Conservation (phyloP, 495 filamentous ascomycete genomes). For the Neurospora terricola region DNA sequence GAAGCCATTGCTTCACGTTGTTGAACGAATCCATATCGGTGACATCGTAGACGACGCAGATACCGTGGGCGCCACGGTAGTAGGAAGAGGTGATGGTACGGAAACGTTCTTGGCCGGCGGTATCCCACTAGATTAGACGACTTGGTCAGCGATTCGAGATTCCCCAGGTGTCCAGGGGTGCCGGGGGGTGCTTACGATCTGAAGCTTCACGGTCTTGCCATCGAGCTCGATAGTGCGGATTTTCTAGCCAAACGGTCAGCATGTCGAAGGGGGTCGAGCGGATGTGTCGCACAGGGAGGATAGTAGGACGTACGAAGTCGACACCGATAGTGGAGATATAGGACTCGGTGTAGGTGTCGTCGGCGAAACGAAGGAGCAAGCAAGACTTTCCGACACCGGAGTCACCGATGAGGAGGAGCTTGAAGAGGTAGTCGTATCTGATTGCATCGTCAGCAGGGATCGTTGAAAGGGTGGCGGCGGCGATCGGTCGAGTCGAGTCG, state of each 20-base stretch:
- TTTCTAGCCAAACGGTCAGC: conserved; percentile 54
- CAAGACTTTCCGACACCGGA: conserved; percentile 99
- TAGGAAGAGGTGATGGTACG: conserved; percentile 99
- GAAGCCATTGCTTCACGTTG: conserved; percentile 99
- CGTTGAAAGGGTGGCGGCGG: background rate
- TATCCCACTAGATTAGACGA: conserved; percentile 71
- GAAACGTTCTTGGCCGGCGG: conserved; percentile 97
- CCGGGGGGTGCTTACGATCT: conserved; percentile 64
- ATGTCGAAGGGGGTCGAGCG: conserved; percentile 11
- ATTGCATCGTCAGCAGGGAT: conserved; percentile 7
- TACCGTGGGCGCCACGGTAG: conserved; percentile 96
- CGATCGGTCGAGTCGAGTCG: conserved; percentile 1
- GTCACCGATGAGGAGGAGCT: conserved; percentile 99
- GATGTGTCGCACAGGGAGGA: background rate
- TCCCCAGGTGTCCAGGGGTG: background rate
- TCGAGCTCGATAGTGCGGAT: conserved; percentile 99
- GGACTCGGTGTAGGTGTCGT: conserved; percentile 99
- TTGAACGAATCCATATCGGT: conserved; percentile 99
- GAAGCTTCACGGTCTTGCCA: conserved; percentile 98
- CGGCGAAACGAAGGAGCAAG: conserved; percentile 91
- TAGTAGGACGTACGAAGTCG: conserved; percentile 69
- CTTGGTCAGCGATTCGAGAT: conserved; percentile 5
- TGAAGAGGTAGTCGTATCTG: conserved; percentile 99
- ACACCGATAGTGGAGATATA: conserved; percentile 99
- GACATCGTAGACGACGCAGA: conserved; percentile 99